A percentile compares a stretch with the other conserved stretches of the same genome.
These are phyloP conservation scores for Pseudozyma tsukubaensis DNA, from an alignment of 1,284 basidiomycete genomes.

Conservation along the genomic window DNA sequence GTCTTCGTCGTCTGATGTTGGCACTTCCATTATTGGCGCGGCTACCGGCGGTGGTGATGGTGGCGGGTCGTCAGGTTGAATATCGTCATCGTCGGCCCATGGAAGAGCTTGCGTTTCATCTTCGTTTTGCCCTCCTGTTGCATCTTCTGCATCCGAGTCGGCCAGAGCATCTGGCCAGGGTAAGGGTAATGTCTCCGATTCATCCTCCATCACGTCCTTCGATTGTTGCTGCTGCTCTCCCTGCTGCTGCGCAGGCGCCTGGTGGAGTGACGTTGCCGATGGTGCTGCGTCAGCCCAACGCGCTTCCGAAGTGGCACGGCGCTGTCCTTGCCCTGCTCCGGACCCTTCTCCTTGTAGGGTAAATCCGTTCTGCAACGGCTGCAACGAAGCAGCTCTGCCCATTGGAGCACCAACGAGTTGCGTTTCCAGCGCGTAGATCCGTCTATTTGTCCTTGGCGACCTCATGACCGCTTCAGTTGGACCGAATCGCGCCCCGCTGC, in stretches of 20 bases:
- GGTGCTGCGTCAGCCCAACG: background rate
- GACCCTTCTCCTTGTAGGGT: background rate
- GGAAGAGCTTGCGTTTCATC: constrained; percentile 1
- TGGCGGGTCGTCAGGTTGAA: background rate
- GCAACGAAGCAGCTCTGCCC: constrained; percentile 14
- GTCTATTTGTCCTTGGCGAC: constrained; percentile 36
- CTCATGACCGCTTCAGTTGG: constrained; percentile 9
- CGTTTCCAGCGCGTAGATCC: constrained; percentile 49
- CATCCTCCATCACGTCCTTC: constrained; percentile 9
- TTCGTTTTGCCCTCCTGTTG: background rate
- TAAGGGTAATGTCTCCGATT: constrained; percentile 18
- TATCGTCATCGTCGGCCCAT: background rate
- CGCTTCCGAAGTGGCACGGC: constrained; percentile 15
- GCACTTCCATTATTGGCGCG: constrained; percentile 7
- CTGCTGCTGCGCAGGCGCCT: background rate
- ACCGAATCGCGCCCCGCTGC: background rate
- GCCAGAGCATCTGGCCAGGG: constrained; percentile 19
- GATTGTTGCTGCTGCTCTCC: no score
- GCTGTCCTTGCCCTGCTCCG: background rate
- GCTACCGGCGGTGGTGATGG: background rate
- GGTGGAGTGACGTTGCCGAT: background rate
- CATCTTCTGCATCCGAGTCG: background rate
- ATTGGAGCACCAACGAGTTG: constrained; percentile 13
- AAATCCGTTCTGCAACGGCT: constrained; percentile 1
- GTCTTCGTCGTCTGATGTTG: constrained; percentile 40